These are phyloP conservation scores for Sodiomyces alkalinus DNA, from an alignment of 2,329 filamentous ascomycete genomes.

Conservation along the genomic window DNA sequence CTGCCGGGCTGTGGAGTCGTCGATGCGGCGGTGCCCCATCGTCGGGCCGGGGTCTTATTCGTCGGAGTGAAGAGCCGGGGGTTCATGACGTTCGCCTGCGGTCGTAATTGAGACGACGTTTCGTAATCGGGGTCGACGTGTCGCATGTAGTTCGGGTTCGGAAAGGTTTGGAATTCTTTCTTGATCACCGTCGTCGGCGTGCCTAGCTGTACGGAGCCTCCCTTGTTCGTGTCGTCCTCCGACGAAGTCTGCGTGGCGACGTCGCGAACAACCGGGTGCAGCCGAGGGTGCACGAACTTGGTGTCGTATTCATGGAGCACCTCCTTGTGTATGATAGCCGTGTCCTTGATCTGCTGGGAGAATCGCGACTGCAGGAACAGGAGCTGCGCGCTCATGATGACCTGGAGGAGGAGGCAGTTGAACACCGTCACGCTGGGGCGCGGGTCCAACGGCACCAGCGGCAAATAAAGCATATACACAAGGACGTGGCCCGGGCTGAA, in stretches of 20 bases:
- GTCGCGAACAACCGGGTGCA: slow-evolving; percentile 65
- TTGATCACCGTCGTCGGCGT: slow-evolving; percentile 50
- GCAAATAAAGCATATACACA: slow-evolving; percentile 78
- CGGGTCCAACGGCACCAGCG: slow-evolving; percentile 58
- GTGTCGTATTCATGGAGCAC: slow-evolving; percentile 91
- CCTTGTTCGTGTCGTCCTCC: slow-evolving; percentile 23
- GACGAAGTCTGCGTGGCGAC: slow-evolving; percentile 65
- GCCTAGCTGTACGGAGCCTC: slow-evolving; percentile 30
- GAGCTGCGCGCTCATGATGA: slow-evolving; percentile 63
- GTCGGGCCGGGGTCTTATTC: slow-evolving; percentile 12
- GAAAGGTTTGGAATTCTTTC: slow-evolving; percentile 64
- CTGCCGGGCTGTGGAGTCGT: slow-evolving; percentile 15
- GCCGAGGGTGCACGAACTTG: slow-evolving; percentile 82
- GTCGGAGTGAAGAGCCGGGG: slow-evolving; percentile 7
- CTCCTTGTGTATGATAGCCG: slow-evolving; percentile 71
- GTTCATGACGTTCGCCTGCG: neutral
- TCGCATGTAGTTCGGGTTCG: slow-evolving; percentile 65
- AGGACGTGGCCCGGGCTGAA: slow-evolving; percentile 92
- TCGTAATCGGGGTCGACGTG: slow-evolving; percentile 52
- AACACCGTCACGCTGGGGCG: slow-evolving; percentile 76
- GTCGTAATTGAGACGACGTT: neutral
- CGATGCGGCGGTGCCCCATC: slow-evolving; percentile 20
- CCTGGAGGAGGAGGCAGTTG: slow-evolving; percentile 63
- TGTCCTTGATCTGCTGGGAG: slow-evolving; percentile 74
- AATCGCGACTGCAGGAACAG: slow-evolving; percentile 59